These are phyloP conservation scores for Alternaria infectoria DNA, from an alignment of 2,329 filamentous ascomycete species.

Conservation along the genomic window DNA sequence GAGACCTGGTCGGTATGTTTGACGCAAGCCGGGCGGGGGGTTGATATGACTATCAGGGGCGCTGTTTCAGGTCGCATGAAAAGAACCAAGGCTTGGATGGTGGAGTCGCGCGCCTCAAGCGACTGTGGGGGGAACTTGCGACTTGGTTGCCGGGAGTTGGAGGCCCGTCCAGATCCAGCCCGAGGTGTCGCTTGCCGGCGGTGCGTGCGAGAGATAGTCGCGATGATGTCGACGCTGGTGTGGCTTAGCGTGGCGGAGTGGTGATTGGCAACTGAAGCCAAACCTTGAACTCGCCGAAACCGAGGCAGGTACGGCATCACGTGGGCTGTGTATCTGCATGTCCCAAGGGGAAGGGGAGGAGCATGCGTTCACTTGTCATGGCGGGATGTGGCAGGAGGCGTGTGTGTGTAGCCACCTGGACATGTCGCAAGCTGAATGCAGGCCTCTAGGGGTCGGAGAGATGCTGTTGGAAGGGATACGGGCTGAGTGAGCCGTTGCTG, in stretches of 20 bases:
- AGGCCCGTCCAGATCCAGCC: not conserved
- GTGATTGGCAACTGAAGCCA: conserved; percentile 1
- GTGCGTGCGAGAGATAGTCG: conserved; percentile 5
- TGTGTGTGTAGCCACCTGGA: not conserved
- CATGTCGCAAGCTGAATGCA: not conserved
- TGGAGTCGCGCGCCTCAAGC: conserved; percentile 20
- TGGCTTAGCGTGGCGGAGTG: conserved; percentile 11
- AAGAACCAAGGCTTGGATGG: conserved; percentile 18
- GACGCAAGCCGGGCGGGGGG: conserved; percentile 32
- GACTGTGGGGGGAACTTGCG: conserved; percentile 12
- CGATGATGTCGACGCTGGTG: conserved; percentile 8
- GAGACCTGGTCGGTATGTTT: conserved; percentile 36
- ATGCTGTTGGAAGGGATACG: not conserved
- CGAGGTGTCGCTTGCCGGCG: conserved; percentile 2
- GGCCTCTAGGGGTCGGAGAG: not conserved
- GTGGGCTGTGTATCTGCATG: conserved; percentile 13
- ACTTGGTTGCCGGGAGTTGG: conserved; percentile 7
- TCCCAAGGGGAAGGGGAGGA: not conserved
- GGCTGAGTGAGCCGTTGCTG: not conserved
- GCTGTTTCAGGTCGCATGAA: conserved; percentile 44
- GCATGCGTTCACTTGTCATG: not conserved
- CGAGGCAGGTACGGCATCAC: conserved; percentile 7
- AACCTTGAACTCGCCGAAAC: not conserved
- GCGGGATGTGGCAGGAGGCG: conserved; percentile 7
- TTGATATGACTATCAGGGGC: conserved; percentile 38